Percentiles rank a stretch among this genome's conserved stretches.
These are phyloP conservation scores for Crithidia expoeki DNA, from an alignment of 208 protist genomes.

Conservation along the genomic window DNA sequence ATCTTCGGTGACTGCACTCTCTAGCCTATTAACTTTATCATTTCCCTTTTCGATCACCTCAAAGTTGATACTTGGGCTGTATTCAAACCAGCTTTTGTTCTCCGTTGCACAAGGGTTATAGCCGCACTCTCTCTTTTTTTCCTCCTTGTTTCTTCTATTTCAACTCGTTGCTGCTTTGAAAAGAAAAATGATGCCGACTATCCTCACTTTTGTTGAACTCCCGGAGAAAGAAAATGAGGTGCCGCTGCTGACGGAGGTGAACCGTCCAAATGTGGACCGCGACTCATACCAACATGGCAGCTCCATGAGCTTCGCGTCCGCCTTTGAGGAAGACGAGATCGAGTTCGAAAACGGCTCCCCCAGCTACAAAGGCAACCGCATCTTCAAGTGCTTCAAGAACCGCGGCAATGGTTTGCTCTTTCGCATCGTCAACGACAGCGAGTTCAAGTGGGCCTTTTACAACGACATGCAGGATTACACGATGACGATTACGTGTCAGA, in stretches of 20 bases:
- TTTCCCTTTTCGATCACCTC: slow-evolving; percentile 1
- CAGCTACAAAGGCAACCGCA: slow-evolving; percentile 48
- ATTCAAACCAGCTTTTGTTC: background rate
- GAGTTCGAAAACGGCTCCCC: slow-evolving; percentile 68
- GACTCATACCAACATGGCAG: background rate
- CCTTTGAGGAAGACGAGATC: slow-evolving; percentile 17
- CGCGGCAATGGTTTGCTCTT: slow-evolving; percentile 81
- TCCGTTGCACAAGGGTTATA: too few relatives aligned
- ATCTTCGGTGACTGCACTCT: too few relatives aligned
- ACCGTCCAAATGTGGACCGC: background rate
- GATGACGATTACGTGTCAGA: slow-evolving; percentile 64
- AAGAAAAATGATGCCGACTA: slow-evolving; percentile 1
- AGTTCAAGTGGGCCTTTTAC: slow-evolving; percentile 84
- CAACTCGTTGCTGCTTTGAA: too few relatives aligned
- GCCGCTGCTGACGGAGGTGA: background rate
- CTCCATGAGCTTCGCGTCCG: background rate
- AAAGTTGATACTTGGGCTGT: background rate
- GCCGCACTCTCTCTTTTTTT: too few relatives aligned
- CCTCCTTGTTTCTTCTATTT: too few relatives aligned
- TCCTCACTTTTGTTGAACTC: background rate
- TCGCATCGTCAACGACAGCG: too few relatives aligned
- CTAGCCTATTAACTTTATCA: too few relatives aligned
- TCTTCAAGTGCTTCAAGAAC: slow-evolving; percentile 76
- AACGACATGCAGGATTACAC: slow-evolving; percentile 79
- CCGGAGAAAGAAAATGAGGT: background rate